Evolutionary conservation across 2,329 filamentous ascomycete genomes (phyloP).

Genomic region (Fusarium miscanthi): DNA sequence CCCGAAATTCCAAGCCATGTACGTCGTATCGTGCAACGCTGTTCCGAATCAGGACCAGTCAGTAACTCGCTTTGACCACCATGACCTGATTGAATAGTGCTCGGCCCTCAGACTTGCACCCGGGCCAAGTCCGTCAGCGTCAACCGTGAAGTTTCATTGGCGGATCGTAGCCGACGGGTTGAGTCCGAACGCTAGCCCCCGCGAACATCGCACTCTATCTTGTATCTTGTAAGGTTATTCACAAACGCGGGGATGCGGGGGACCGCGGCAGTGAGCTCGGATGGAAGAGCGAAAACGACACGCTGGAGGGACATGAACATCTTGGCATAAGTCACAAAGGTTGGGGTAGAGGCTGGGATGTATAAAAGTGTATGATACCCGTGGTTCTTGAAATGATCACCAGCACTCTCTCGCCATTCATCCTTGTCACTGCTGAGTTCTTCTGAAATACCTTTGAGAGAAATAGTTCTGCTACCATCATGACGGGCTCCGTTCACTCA

Average conservation of each 20-base stretch:
- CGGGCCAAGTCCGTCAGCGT: constrained; percentile 4
- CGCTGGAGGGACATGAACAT: neutral
- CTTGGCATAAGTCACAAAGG: neutral
- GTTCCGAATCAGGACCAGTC: neutral
- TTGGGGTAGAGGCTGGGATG: neutral
- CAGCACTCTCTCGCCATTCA: neutral
- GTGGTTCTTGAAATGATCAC: neutral
- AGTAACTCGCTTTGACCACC: neutral
- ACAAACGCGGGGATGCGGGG: constrained; percentile 28
- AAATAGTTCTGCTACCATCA: neutral
- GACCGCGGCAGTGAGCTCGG: neutral
- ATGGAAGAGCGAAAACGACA: neutral
- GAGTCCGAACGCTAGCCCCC: constrained; percentile 5
- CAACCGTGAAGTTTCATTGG: neutral
- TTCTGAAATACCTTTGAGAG: neutral
- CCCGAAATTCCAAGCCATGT: constrained; percentile 11
- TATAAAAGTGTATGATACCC: neutral
- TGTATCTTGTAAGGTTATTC: neutral
- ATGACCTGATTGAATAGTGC: neutral
- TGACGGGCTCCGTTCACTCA: constrained; percentile 12
- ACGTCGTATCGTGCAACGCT: constrained; percentile 1
- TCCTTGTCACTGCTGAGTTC: neutral
- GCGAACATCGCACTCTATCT: neutral
- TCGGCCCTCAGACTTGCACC: neutral
- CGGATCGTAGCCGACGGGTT: constrained; percentile 3